Evolutionary conservation across 306 rosid genomes (phyloP).

Genomic region (Prinsepia uniflora): DNA sequence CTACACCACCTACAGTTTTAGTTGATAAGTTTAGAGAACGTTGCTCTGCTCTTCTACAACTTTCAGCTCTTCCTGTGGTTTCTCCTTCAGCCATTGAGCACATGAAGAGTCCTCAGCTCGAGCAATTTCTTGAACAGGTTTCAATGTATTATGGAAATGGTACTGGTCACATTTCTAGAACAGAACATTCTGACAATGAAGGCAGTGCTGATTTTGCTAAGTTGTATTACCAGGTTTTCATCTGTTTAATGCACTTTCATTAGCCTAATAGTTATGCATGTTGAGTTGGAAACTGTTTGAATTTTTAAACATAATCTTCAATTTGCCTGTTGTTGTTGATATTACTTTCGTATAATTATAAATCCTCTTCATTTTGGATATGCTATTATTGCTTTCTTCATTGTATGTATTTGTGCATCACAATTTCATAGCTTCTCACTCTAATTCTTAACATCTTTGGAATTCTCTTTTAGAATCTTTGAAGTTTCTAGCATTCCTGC

Average conservation of each 20-base stretch:
- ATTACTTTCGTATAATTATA: background rate
- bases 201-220: constrained; percentile 42
- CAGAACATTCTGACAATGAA: constrained; percentile 43
- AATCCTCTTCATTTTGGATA: background rate
- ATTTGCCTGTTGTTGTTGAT: constrained; percentile 8
- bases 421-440: background rate
- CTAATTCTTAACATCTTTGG: background rate
- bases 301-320: constrained; percentile 9
- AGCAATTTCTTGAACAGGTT: constrained; percentile 57
- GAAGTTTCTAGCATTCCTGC: constrained; percentile 2
- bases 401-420: background rate
- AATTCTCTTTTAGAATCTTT: constrained; percentile 6
- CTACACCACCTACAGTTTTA: constrained; percentile 54
- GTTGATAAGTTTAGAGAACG: constrained; percentile 66
- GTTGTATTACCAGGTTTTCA: constrained; percentile 64
- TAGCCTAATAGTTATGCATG: background rate
- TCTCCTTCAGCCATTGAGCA: constrained; percentile 52
- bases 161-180: constrained; percentile 36
- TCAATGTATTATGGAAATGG: constrained; percentile 41
- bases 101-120: constrained; percentile 54
- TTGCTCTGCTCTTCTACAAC: constrained; percentile 49
- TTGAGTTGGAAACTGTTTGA: background rate
- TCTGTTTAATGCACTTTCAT: constrained; percentile 14
- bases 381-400: background rate
- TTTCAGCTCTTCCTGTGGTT: constrained; percentile 68